These are phyloP conservation scores for Xerocomellus intermedius DNA, from an alignment of 768 basidiomycete species.

Conservation along the genomic window DNA sequence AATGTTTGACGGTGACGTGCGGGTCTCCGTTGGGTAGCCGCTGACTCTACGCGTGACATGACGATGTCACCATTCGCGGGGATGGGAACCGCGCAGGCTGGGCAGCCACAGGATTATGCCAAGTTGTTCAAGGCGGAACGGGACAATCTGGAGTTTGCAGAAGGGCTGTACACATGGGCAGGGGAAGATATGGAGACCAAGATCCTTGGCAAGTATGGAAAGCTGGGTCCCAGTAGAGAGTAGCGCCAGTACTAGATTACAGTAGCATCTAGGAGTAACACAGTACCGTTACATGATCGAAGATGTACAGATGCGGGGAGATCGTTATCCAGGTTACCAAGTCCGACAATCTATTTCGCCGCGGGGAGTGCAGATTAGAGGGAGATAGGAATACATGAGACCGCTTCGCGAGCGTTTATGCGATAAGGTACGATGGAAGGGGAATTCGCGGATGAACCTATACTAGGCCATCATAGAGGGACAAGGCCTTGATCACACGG, in stretches of 20 bases:
- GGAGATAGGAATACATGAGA: slow-evolving; percentile 24
- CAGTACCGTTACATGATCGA: slow-evolving; percentile 26
- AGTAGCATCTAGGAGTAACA: slow-evolving; percentile 15
- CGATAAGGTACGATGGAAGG: slow-evolving; percentile 20
- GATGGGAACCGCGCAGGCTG: slow-evolving; percentile 44
- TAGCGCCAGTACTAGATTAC: slow-evolving; percentile 22
- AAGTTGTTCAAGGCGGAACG: slow-evolving; percentile 90
- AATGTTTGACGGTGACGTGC: slow-evolving; percentile 13
- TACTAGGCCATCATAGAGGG: slow-evolving; percentile 92
- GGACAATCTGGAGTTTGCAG: slow-evolving; percentile 91
- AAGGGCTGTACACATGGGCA: slow-evolving; percentile 81
- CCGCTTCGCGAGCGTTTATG: slow-evolving; percentile 21
- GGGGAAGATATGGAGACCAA: slow-evolving; percentile 79
- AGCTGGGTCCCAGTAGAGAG: slow-evolving; percentile 37
- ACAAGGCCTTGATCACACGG: slow-evolving; percentile 66
- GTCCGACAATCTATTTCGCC: slow-evolving; percentile 15
- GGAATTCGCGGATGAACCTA: slow-evolving; percentile 37
- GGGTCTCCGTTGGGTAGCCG: slow-evolving; percentile 47
- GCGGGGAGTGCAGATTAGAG: slow-evolving; percentile 23
- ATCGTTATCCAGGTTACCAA: slow-evolving; percentile 12
- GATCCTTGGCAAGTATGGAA: slow-evolving; percentile 76
- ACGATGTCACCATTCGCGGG: slow-evolving; percentile 65
- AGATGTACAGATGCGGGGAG: slow-evolving; percentile 25
- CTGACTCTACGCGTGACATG: slow-evolving; percentile 77
- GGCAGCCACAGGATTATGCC: slow-evolving; percentile 76